These are phyloP conservation scores for Mortierella sp. DNA, from an alignment of 371 early-diverging fungal species.

Conservation along the genomic window DNA sequence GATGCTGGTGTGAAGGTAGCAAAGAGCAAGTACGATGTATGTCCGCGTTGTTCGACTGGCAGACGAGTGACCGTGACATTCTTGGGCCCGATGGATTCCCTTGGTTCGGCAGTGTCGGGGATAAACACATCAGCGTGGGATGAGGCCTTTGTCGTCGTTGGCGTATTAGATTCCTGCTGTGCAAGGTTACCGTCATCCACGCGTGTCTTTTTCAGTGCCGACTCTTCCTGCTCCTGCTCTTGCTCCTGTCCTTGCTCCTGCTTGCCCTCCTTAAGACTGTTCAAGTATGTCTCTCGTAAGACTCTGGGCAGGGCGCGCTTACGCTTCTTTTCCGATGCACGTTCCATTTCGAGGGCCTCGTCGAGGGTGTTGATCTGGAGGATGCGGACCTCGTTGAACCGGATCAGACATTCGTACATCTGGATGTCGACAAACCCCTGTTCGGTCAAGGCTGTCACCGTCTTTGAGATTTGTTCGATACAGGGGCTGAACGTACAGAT, in stretches of 20 bases:
- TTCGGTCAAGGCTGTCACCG: conserved; percentile 80
- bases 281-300: conserved; percentile 15
- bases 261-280: background rate
- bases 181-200: background rate
- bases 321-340: conserved; percentile 42
- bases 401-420: conserved; percentile 82
- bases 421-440: conserved; percentile 85
- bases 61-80: conserved; percentile 13
- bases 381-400: conserved; percentile 67
- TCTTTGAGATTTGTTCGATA: conserved; percentile 92
- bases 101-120: background rate
- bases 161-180: background rate
- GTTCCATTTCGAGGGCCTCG: conserved; percentile 62
- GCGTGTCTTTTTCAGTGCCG: background rate
- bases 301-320: conserved; percentile 23
- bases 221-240: conserved; percentile 1
- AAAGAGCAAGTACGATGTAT: conserved; percentile 94
- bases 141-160: background rate
- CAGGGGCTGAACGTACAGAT: conserved; percentile 96
- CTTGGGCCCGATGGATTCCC: conserved; percentile 22
- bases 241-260: conserved; percentile 16
- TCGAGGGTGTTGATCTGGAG: conserved; percentile 60
- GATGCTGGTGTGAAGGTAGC: conserved; percentile 77
- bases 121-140: background rate
- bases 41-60: conserved; percentile 69